These are phyloP conservation scores for Arabidopsis arenosa DNA, from an alignment of 345 rosid species.

Conservation along the genomic window DNA sequence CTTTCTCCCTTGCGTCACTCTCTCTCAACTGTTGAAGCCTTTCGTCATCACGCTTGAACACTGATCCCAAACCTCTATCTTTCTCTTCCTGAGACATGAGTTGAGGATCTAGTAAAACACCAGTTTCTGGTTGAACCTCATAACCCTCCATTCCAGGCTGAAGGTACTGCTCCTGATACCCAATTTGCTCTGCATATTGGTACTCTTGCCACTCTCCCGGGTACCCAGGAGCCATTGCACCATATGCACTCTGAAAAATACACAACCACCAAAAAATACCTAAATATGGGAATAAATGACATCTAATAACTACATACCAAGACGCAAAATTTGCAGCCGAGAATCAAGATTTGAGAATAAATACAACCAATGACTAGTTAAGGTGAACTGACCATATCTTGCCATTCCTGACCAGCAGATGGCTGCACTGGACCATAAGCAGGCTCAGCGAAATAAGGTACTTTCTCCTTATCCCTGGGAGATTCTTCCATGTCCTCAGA, in stretches of 20 bases:
- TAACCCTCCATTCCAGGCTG: constrained; percentile 70
- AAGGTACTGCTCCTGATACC: constrained; percentile 81
- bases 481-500: constrained; percentile 99
- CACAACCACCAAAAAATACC: neutral
- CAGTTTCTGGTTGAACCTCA: constrained; percentile 58
- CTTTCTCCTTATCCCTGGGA: constrained; percentile 84
- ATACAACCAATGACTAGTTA: neutral
- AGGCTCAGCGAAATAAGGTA: constrained; percentile 72
- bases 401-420: constrained; percentile 79
- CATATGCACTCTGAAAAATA: constrained; percentile 72
- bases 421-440: constrained; percentile 86
- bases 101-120: constrained; percentile 68
- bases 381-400: constrained; percentile 62
- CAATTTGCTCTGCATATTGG: constrained; percentile 85
- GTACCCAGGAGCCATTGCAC: constrained; percentile 70
- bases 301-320: constrained; percentile 1
- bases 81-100: constrained; percentile 98
- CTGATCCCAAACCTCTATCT: constrained; percentile 97
- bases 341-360: neutral
- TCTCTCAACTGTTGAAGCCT: constrained; percentile 94
- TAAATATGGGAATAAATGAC: neutral
- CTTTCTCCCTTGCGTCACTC: constrained; percentile 91
- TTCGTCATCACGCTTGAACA: constrained; percentile 95
- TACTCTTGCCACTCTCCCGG: constrained; percentile 92
- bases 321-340: neutral